Base-by-base conservation (phyloP, 257 asterid species). In the Perilla frutescens region DNA sequence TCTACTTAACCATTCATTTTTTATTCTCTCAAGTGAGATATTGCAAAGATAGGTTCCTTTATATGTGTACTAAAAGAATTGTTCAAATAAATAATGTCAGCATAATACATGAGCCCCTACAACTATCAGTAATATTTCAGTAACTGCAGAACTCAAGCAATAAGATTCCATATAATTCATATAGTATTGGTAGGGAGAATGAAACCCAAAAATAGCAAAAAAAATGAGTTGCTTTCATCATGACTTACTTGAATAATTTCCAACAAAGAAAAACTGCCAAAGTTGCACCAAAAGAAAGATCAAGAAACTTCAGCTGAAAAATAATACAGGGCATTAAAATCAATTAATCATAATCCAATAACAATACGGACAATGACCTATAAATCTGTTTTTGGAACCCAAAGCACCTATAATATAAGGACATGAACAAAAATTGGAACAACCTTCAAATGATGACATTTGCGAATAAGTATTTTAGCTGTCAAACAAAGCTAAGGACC, bases 381-480 rank as follows among this genome's bases (percentile, higher is more conserved):
- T 20, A 31, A 44, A 37, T 34, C 44, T 31, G 41, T 37, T 7
- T 39, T 61, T 66, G 20, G 26, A 74, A 66, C 59, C 54, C 57
- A 74, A 75, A 76, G 67, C 74, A 83, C 87, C 87, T 83, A 84
- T 51, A 80, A 83, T 71, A 83, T 41, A 66, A 83, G 79, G 75
- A 84, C 87, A 54, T 84, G 87, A 58, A 83, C 84, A 72, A 80
- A 80, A 72, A 80, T 80, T 11, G 75, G 71, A 72, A 77, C 98
- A 9, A 96, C 98, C 89, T 90, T 78, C 71, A 95, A 87, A 85
- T 95, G 99, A 85, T 95, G 92, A 84, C 90, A 95, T 76, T 95
- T 95, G 71, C 99, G 92, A 76, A 92, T 97, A 83, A 95, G 97
- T 73, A 95, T 89, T 83, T 82, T 89, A 92, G 96, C 81, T 89